Evolutionary conservation across 768 basidiomycete genomes (phyloP).

Genomic region (Hortiboletus campestris): DNA sequence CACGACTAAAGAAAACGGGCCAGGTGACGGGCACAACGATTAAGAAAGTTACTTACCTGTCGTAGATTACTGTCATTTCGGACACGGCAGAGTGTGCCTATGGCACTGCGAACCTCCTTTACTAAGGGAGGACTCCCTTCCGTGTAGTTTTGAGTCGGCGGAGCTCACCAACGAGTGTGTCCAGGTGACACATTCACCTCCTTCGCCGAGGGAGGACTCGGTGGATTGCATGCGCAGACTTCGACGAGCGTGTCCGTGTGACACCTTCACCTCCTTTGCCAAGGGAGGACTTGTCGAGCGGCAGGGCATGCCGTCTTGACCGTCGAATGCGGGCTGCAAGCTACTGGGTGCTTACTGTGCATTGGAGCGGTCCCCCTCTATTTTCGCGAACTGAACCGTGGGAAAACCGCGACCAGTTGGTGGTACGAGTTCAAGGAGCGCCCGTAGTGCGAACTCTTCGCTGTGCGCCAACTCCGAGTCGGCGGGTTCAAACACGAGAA

Average conservation of each 20-base stretch:
- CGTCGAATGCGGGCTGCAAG: neutral
- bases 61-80: slow-evolving; percentile 2
- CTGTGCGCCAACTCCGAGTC: too few relatives aligned
- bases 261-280: slow-evolving; percentile 7
- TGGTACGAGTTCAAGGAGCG: too few relatives aligned
- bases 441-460: too few relatives aligned
- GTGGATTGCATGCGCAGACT: neutral
- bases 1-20: neutral
- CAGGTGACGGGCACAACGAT: slow-evolving; percentile 1
- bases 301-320: slow-evolving; percentile 2
- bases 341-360: neutral
- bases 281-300: too few relatives aligned
- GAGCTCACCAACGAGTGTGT: neutral
- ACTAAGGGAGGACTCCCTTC: slow-evolving; percentile 2
- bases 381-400: too few relatives aligned
- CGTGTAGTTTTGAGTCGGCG: neutral
- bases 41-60: neutral
- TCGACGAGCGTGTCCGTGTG: neutral
- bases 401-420: too few relatives aligned
- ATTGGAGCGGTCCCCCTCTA: too few relatives aligned
- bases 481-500: too few relatives aligned
- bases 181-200: neutral
- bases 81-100: neutral
- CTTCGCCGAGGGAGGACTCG: slow-evolving; percentile 2
- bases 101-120: neutral